Evolutionary conservation across 164 flowering plant species (phyloP).

Genomic region (Cinnamomum micranthum): DNA sequence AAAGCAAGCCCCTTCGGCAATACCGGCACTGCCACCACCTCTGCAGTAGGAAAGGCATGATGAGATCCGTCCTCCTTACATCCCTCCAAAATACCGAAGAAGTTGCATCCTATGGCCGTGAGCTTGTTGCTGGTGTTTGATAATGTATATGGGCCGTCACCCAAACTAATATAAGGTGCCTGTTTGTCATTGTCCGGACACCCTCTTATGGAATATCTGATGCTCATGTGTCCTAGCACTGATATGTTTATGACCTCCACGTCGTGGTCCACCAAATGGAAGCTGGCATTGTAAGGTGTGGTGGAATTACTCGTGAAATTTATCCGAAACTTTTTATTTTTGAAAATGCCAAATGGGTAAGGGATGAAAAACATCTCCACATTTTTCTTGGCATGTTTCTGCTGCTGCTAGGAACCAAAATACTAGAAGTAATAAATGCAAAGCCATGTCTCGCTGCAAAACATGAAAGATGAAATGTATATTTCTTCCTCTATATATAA

Average conservation of each 20-base stretch:
- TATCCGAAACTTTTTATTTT: background rate
- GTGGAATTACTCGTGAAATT: background rate
- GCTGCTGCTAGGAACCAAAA: background rate
- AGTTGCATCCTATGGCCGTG: slow-evolving; percentile 12
- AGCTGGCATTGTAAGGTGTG: background rate
- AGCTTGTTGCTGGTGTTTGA: slow-evolving; percentile 5
- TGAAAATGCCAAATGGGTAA: background rate
- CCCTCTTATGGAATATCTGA: background rate
- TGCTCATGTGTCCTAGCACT: background rate
- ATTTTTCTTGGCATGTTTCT: background rate
- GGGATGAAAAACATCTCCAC: background rate
- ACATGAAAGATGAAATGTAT: too few relatives aligned
- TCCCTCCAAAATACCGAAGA: background rate
- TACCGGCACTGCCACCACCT: background rate
- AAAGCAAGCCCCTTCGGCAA: background rate
- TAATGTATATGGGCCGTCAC: background rate
- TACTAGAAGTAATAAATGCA: background rate
- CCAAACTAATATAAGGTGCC: background rate
- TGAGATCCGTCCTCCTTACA: background rate
- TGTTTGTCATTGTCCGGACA: background rate
- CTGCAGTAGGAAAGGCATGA: background rate
- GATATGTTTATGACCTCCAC: background rate
- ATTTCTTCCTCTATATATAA: too few relatives aligned
- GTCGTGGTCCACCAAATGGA: background rate
- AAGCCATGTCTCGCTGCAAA: background rate